Conservation (phyloP, 768 basidiomycete species). For the Collybia nuda region DNA sequence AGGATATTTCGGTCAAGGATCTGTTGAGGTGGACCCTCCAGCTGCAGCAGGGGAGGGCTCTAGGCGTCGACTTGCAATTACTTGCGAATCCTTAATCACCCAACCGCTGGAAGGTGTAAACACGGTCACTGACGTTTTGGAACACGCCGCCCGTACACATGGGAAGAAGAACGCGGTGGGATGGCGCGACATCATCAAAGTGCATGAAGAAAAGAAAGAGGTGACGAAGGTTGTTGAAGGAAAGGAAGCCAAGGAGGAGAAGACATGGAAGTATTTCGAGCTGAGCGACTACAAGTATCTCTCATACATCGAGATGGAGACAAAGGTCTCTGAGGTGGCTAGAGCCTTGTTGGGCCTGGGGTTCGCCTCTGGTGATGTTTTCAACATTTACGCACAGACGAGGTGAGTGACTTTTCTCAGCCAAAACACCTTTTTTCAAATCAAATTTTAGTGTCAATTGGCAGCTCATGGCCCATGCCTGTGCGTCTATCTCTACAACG, state of each 20-base stretch:
- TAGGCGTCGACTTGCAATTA: slow-evolving; percentile 55
- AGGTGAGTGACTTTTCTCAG: slow-evolving; percentile 44
- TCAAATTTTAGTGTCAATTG: slow-evolving; percentile 61
- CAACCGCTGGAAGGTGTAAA: slow-evolving; percentile 74
- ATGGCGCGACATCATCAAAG: slow-evolving; percentile 67
- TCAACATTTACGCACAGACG: slow-evolving; percentile 91
- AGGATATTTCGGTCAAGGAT: slow-evolving; percentile 60
- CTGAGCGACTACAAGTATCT: slow-evolving; percentile 87
- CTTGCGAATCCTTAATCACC: slow-evolving; percentile 55
- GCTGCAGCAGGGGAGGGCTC: slow-evolving; percentile 48
- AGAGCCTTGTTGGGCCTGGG: slow-evolving; percentile 74
- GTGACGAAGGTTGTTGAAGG: slow-evolving; percentile 83
- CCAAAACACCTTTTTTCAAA: slow-evolving; percentile 2
- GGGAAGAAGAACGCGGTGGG: slow-evolving; percentile 77
- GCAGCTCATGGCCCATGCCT: slow-evolving; percentile 86
- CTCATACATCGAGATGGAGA: slow-evolving; percentile 69
- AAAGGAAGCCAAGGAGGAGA: slow-evolving; percentile 80
- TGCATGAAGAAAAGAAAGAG: slow-evolving; percentile 87
- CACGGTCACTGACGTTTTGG: slow-evolving; percentile 77
- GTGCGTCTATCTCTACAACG: slow-evolving; percentile 71
- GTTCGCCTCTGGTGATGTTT: slow-evolving; percentile 64
- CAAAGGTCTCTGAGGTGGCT: slow-evolving; percentile 61
- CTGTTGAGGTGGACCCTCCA: slow-evolving; percentile 51
- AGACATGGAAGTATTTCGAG: slow-evolving; percentile 96
- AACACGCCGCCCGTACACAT: slow-evolving; percentile 72